Base-by-base conservation (phyloP, 768 basidiomycete genomes). In the Kwoniella botswanensis region DNA sequence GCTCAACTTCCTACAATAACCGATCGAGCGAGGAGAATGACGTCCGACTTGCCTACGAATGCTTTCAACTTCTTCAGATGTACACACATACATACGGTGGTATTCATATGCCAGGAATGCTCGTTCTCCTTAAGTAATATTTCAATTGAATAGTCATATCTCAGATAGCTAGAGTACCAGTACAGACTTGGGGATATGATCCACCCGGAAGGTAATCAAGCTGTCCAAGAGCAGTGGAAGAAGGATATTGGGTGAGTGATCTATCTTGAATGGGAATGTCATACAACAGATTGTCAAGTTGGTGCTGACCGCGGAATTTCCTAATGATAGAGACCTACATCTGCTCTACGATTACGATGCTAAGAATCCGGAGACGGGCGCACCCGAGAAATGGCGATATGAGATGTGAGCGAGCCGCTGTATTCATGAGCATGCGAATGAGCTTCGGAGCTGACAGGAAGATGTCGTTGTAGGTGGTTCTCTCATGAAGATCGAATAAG, bases 371-470 rank as follows among this genome's bases (percentile, higher is more conserved):
- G 66, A 67, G 18, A 67, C 55, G 35, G 53, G 53, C 10, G 57
- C 22, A 15, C 57, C 66, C 21, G 66, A 67, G 57, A 67, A 67
- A 67, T 67, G 66, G 66, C n/a, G 66, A n/a, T 67, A 67, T 29
- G 66, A 67, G 42, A 67, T 67, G 66, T 67, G 41, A 57, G 65
- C 41, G 18, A 17, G 2, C 15, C 15, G 1, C 12, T 50, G n/a
- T 50, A 10, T 13, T 50, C 12, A 13, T 50, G 46, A 13, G 18
- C 12, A 50, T 50, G 46, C 46, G 12, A 2, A 50, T 15, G 46
- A 15, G 46, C 13, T 15, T 17, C 13, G 46, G 13, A 17, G 46
- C 46, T 50, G 9, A 50, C 18, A 50, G 46, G 46, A 18, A 50
- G 46, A 50, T 35, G 21, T 57, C 13, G 24, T 13, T 17, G 24